Base-by-base conservation (phyloP, 225 moss, liverwort and hornwort genomes). In the Sphagnum tenellum region DNA sequence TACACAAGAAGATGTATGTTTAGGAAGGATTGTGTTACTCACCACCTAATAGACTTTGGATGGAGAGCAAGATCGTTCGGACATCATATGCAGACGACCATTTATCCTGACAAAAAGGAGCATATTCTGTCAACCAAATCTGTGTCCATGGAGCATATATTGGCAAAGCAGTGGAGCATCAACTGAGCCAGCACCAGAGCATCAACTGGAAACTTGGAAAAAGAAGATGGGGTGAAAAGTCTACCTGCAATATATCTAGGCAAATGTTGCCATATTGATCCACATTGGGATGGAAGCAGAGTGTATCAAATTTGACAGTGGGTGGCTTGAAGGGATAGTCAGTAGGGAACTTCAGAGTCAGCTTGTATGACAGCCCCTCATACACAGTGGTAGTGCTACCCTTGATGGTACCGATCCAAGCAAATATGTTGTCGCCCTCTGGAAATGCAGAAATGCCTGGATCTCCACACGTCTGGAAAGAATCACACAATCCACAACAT, bases 81-180 rank as follows among this genome's bases (percentile, higher is more conserved):
- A 98, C 92, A 54, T 98, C 96, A 66, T 98, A 98, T 0, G 96
- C 96, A 12, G 96, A 98, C 9, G 96, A 98, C 96, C 96, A 98
- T 53, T 98, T 98, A 47, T 98, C 96, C 96, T 98, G 85, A 64
- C 11, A 57, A 46, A 2, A 7, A 50, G 10, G 7, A 2, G 6
- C 52, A 52, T 9, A 52, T 5, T 5, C 52, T 52, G 9, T 52
- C 29, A 29, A 29, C 9, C 9, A 52, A 52, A 52, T 5, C 9
- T 52, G 6, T 5, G 7, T 5, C 52, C 52, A 52, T 52, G 7
- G 0, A 9, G 6, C 2, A 9, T 52, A 5, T 52, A 1, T 9
- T 52, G 9, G 6, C 9, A 52, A 5, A 5, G 52, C 52, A 52
- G 52, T 29, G 29, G 29, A 29, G 29, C 29, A 29, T 29, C 29